phyloP scores from a whole-genome alignment of 1,139 yeast genomes.

The Yamadazyma spencermartinsiae region DNA sequence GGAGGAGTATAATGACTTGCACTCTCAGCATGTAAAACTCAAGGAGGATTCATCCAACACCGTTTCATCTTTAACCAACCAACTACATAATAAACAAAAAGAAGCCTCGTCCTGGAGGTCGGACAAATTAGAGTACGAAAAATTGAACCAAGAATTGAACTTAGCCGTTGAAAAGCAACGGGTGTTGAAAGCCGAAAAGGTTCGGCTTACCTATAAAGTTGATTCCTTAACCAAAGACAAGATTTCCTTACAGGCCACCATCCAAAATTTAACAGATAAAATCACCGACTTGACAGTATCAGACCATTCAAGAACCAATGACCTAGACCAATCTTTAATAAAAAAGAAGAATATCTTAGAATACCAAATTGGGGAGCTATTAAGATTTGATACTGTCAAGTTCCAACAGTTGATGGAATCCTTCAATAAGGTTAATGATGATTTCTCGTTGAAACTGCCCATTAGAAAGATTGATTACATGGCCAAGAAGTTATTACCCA shows the following conservation, averaged over 20 bases:
- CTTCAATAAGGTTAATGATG: conserved; percentile 58
- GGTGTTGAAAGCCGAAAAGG: conserved; percentile 49
- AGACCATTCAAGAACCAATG: conserved; percentile 18
- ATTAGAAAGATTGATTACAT: conserved; percentile 49
- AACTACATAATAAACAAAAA: conserved; percentile 30
- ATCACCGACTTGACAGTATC: conserved; percentile 22
- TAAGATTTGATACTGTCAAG: conserved; percentile 38
- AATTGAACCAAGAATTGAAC: conserved; percentile 39
- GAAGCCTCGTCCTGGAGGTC: conserved; percentile 23
- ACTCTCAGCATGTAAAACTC: conserved; percentile 22
- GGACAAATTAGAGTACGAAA: conserved; percentile 25
- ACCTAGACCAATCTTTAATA: conserved; percentile 8
- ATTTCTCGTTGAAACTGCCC: conserved; percentile 57
- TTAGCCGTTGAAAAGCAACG: conserved; percentile 50
- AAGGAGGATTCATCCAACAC: conserved; percentile 27
- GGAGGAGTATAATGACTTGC: conserved; percentile 23
- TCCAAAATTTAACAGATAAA: conserved; percentile 33
- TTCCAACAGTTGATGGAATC: conserved; percentile 46
- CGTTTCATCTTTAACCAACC: conserved; percentile 29
- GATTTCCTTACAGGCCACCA: conserved; percentile 31
- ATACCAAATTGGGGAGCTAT: conserved; percentile 38
- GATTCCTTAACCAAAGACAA: conserved; percentile 43
- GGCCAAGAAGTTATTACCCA: conserved; percentile 17
- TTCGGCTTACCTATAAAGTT: conserved; percentile 40
- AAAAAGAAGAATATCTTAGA: conserved; percentile 27